phyloP scores from a whole-genome alignment of 2,329 filamentous ascomycete species.

The Botrytis hyacinthi region DNA sequence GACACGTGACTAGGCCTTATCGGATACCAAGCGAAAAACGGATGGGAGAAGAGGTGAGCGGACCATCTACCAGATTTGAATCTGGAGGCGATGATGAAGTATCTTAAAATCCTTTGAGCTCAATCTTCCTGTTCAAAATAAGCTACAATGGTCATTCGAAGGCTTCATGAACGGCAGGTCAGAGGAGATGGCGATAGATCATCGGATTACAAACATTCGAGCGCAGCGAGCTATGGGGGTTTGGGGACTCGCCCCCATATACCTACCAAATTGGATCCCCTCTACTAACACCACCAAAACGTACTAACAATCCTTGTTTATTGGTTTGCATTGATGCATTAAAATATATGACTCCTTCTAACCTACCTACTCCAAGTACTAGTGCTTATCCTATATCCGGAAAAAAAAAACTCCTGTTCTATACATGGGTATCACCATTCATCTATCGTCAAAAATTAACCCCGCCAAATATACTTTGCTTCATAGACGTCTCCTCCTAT shows the following conservation, averaged over 20 bases:
- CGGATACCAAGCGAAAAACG: neutral
- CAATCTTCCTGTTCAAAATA: neutral
- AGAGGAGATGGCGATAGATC: neutral
- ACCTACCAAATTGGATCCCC: neutral
- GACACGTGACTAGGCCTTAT: neutral
- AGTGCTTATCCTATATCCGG: neutral
- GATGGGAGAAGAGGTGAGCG: neutral
- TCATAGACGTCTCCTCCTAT: slow-evolving; percentile 9
- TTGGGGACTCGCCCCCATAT: neutral
- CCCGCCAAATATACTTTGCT: neutral
- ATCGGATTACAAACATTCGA: neutral
- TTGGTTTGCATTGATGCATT: neutral
- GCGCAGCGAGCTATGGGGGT: neutral
- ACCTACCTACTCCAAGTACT: neutral
- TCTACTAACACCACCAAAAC: neutral
- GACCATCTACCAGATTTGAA: neutral
- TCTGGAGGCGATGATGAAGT: neutral
- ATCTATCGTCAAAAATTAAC: neutral
- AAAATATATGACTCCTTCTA: neutral
- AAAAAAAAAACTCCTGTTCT: neutral
- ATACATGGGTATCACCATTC: slow-evolving; percentile 24
- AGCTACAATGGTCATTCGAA: neutral
- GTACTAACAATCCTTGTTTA: neutral
- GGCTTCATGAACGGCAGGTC: neutral
- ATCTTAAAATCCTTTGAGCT: neutral